Base-by-base conservation (phyloP, 768 basidiomycete genomes). In the Galerina sulciceps region DNA sequence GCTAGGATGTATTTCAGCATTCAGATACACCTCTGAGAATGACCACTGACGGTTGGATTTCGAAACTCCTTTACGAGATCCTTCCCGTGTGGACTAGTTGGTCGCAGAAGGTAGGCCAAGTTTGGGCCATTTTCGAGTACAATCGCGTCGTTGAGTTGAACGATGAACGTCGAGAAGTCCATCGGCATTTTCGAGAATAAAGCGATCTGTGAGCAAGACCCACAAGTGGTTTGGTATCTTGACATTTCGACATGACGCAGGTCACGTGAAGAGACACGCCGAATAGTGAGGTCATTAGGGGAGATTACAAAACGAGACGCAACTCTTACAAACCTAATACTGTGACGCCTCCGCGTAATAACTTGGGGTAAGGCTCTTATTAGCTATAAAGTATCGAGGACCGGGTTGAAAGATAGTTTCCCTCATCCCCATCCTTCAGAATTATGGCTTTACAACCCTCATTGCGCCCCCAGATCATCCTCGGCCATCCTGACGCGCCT, bases 391-490 rank as follows among this genome's bases (percentile, higher is more conserved):
- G 20, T n/a, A 8, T 36, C 17, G 49, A 31, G n/a, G 17, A 20
- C 35, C 20, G 5, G 49, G 10, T 13, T 18, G 5, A 15, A 50
- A 20, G 42, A 18, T 44, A 35, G 15, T 53, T 37, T 43, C 35
- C 14, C 15, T 31, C n/a, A 35, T 6, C 35, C 35, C n/a, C 14
- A 46, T n/a, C 26, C 17, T 35, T 37, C 13, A 20, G 3, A 47
- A 22, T n/a, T 8, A 94, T 94, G 93, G 88, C 93, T 46, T 80
- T 94, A 43, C 89, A 87, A 79, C 91, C 93, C 1, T 86, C 83
- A 50, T 82, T 94, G 37, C 74, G 79, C 31, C 82, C 89, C 48
- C 77, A 90, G 45, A 70, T 88, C 51, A 76, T 94, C 57, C 80
- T 84, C 3, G 93, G 93, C 41, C 67, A 61, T 15, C 66, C 69